phyloP scores from a whole-genome alignment of 2,329 filamentous ascomycete genomes.

The Trichoderma sp. region DNA sequence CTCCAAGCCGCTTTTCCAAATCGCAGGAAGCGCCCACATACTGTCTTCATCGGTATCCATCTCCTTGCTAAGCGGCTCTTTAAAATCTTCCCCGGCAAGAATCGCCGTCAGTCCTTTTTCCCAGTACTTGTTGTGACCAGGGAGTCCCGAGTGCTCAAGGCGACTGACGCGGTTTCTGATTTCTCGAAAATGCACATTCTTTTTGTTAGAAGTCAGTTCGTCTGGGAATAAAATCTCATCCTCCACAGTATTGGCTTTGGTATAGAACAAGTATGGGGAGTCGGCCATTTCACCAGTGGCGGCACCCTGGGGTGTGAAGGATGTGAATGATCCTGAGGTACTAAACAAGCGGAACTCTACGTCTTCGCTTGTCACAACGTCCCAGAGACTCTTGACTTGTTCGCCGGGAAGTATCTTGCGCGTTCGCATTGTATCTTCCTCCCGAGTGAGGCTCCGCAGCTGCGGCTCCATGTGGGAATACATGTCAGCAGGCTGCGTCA shows the following conservation, averaged over 20 bases:
- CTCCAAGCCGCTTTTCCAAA: conserved; percentile 27
- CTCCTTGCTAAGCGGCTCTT: not conserved
- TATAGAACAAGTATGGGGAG: conserved; percentile 30
- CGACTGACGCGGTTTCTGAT: conserved; percentile 26
- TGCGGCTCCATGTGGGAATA: conserved; percentile 28
- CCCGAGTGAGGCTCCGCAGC: conserved; percentile 25
- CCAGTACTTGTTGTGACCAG: conserved; percentile 17
- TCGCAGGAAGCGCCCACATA: conserved; percentile 26
- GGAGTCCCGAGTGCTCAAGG: conserved; percentile 23
- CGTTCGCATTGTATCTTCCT: conserved; percentile 27
- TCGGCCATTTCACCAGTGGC: not conserved
- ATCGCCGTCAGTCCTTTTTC: conserved; percentile 7
- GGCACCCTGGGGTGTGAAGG: not conserved
- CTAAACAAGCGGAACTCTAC: conserved; percentile 23
- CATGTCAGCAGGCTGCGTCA: conserved; percentile 25
- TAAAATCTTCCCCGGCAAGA: not conserved
- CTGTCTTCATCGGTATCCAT: conserved; percentile 21
- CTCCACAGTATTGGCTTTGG: conserved; percentile 26
- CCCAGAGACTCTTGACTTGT: conserved; percentile 27
- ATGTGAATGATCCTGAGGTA: not conserved
- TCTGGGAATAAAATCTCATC: conserved; percentile 30
- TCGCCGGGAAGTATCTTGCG: conserved; percentile 29
- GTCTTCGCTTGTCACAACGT: conserved; percentile 24
- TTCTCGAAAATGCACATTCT: conserved; percentile 25
- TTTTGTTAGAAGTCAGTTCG: conserved; percentile 22